phyloP scores from a whole-genome alignment of 1,139 yeast genomes.

The Hyphopichia wangnamkhiaoensis region DNA sequence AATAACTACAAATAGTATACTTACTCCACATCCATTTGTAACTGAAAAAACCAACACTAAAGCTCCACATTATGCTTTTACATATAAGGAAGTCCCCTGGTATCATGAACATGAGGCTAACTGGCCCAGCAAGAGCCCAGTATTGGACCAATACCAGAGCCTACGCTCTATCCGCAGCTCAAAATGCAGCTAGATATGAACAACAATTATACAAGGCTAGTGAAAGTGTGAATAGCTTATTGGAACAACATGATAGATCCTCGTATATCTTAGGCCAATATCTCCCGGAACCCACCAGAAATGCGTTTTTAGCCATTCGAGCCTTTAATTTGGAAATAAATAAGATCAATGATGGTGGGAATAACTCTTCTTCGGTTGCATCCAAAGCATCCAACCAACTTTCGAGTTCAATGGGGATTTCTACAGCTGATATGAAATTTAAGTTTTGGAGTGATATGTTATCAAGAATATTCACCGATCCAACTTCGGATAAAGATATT shows the following conservation, averaged over 20 bases:
- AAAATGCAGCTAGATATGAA: slow-evolving; percentile 11
- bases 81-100: not conserved
- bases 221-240: slow-evolving; percentile 41
- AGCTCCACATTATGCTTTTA: not conserved
- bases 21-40: no score
- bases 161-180: not conserved
- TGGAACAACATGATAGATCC: slow-evolving; percentile 59
- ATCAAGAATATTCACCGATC: slow-evolving; percentile 41
- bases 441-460: slow-evolving; percentile 63
- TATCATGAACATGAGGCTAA: no score
- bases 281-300: slow-evolving; percentile 65
- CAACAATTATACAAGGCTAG: slow-evolving; percentile 37
- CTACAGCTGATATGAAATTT: slow-evolving; percentile 55
- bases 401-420: slow-evolving; percentile 38
- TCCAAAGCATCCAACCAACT: slow-evolving; percentile 32
- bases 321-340: slow-evolving; percentile 72
- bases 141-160: not conserved
- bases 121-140: no score
- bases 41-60: not conserved
- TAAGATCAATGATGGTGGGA: slow-evolving; percentile 53
- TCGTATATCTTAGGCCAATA: slow-evolving; percentile 69
- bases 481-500: slow-evolving; percentile 36
- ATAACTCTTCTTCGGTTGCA: slow-evolving; percentile 32
- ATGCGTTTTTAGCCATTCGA: slow-evolving; percentile 66
- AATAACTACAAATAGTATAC: no score